phyloP scores from a whole-genome alignment of 352 stramenopile species.

The Ochromonadaceae sp. region DNA sequence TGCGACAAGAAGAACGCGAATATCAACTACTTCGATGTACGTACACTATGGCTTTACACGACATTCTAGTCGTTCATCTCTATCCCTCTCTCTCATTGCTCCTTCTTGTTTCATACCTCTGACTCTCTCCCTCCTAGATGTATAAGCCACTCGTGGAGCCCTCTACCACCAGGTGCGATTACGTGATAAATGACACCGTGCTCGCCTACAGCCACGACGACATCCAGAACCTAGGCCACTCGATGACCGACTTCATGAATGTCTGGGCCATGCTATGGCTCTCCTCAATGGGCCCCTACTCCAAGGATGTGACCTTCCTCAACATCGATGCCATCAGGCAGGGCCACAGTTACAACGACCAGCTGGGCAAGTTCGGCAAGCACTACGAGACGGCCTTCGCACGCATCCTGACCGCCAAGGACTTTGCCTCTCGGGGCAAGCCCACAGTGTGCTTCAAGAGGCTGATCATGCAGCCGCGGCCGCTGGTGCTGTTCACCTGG shows the following conservation, averaged over 20 bases:
- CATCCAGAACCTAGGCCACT: slow-evolving; percentile 2
- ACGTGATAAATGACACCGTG: slow-evolving; percentile 9
- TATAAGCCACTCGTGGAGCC: neutral
- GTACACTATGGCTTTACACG: no score
- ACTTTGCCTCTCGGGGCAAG: neutral
- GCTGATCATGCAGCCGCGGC: neutral
- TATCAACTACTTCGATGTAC: slow-evolving; percentile 16
- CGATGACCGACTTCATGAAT: slow-evolving; percentile 19
- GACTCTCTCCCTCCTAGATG: no score
- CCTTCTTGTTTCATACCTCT: no score
- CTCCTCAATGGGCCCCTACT: neutral
- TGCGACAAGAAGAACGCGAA: neutral
- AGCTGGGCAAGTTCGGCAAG: neutral
- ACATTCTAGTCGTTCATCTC: no score
- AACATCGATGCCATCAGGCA: slow-evolving; percentile 9
- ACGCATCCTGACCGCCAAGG: neutral
- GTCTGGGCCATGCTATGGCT: slow-evolving; percentile 14
- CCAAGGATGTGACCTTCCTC: neutral
- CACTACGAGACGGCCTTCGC: neutral
- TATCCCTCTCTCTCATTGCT: no score
- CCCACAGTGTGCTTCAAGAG: neutral
- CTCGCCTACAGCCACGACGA: slow-evolving; percentile 5
- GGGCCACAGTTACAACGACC: slow-evolving; percentile 11
- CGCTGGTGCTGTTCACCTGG: slow-evolving; percentile 5
- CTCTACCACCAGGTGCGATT: neutral